Conservation (phyloP, 192 early-diverging fungal species). For the Coemansia sp. region DNA sequence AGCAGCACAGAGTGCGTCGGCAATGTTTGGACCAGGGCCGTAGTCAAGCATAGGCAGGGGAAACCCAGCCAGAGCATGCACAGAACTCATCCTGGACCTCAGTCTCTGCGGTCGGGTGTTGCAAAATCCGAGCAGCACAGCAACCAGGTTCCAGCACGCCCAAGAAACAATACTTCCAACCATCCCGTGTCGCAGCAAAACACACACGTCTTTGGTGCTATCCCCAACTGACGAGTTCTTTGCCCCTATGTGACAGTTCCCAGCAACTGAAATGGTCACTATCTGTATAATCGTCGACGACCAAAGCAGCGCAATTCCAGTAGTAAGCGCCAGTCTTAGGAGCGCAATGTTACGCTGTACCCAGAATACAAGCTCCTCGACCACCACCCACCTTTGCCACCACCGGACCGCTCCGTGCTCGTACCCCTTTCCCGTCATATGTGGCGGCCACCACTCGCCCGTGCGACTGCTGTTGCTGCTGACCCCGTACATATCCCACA, state of each 20-base stretch:
- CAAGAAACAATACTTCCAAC: conserved; percentile 20
- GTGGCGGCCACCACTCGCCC: neutral
- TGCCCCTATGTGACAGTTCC: conserved; percentile 19
- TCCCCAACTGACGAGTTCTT: neutral
- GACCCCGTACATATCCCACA: conserved; percentile 1
- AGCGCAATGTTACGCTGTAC: conserved; percentile 34
- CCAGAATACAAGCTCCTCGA: conserved; percentile 32
- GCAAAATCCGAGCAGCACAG: conserved; percentile 23
- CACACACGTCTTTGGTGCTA: conserved; percentile 18
- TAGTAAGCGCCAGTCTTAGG: conserved; percentile 21
- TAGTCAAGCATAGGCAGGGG: neutral
- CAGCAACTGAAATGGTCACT: conserved; percentile 21
- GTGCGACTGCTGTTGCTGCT: neutral
- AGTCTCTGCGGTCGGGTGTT: conserved; percentile 21
- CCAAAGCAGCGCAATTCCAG: conserved; percentile 25
- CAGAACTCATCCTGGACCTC: neutral
- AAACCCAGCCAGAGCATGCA: neutral
- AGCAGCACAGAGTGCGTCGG: neutral
- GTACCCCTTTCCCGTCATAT: conserved; percentile 7
- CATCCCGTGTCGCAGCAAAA: conserved; percentile 30
- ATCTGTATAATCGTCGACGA: conserved; percentile 31
- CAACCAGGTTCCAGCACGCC: conserved; percentile 30
- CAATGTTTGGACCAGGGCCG: neutral
- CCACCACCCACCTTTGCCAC: conserved; percentile 35
- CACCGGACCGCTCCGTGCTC: conserved; percentile 12